phyloP scores from a whole-genome alignment of 2,329 filamentous ascomycete genomes.

The Colletotrichum sp. region DNA sequence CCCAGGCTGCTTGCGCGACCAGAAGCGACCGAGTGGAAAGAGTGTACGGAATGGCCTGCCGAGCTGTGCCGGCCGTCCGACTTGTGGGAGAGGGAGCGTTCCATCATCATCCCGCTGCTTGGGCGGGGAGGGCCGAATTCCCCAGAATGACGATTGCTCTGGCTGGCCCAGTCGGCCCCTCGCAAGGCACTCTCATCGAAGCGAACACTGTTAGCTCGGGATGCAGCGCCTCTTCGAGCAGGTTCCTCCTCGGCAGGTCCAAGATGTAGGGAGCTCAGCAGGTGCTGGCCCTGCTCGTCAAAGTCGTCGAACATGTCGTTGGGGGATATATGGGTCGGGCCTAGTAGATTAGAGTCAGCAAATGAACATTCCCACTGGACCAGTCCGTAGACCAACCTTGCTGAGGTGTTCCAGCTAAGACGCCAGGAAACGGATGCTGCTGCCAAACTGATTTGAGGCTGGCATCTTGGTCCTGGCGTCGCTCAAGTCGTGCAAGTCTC shows the following conservation, averaged over 20 bases:
- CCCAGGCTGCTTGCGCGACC: slow-evolving; percentile 89
- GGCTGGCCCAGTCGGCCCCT: slow-evolving; percentile 79
- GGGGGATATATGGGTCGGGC: slow-evolving; percentile 79
- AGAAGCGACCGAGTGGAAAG: slow-evolving; percentile 73
- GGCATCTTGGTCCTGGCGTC: slow-evolving; percentile 71
- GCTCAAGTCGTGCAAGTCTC: slow-evolving; percentile 65
- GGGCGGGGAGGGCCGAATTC: slow-evolving; percentile 82
- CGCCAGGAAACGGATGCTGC: slow-evolving; percentile 88
- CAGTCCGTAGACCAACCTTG: slow-evolving; percentile 68
- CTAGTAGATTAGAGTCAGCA: slow-evolving; percentile 49
- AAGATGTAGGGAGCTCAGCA: slow-evolving; percentile 81
- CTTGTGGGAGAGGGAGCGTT: slow-evolving; percentile 91
- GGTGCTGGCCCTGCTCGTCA: slow-evolving; percentile 82
- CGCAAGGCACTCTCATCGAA: slow-evolving; percentile 97
- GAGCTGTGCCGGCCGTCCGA: slow-evolving; percentile 96
- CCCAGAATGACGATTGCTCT: slow-evolving; percentile 80
- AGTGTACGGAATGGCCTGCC: slow-evolving; percentile 71
- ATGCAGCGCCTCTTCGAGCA: slow-evolving; percentile 83
- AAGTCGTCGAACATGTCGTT: slow-evolving; percentile 88
- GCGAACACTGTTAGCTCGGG: slow-evolving; percentile 93
- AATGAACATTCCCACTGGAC: neutral
- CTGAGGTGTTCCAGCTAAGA: slow-evolving; percentile 82
- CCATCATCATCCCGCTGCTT: slow-evolving; percentile 85
- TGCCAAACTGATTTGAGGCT: slow-evolving; percentile 88
- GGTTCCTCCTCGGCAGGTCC: slow-evolving; percentile 84